Base-by-base conservation (phyloP, 2,329 filamentous ascomycete genomes). In the Penicillium brasilianum region DNA sequence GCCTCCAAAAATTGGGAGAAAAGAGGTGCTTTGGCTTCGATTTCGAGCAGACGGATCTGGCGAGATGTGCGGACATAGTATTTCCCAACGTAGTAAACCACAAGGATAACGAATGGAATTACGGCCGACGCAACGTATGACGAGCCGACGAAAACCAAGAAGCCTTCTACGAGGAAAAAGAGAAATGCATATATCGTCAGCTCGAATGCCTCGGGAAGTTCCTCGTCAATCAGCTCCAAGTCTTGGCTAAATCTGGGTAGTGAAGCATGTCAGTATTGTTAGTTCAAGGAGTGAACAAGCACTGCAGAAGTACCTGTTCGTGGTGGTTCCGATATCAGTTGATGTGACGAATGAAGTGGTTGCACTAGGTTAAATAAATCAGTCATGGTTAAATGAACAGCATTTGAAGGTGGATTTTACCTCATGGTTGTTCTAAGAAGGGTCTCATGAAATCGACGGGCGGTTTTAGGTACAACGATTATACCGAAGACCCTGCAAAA, bases 1-100 rank as follows among this genome's bases (percentile, higher is more conserved):
- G 81, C 82, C 58, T 86, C 84, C 9, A 79, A 72, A 62, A 85
- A 84, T 36, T 85, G 80, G 0, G 82, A 81, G 64, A 82, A 84
- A 0, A 85, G 73, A 0, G 82, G 81, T 0, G 78, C 77, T 57
- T 66, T 66, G 6, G 56, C 41, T 49, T 66, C 58, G 10, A 61
- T 66, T 20, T 66, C 63, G 20, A 59, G 82, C 81, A 25, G 78
- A 53, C 85, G 79, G 7, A 84, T 66, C 61, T 83, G 81, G 1
- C 81, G 76, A 6, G 80, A 81, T 8, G 82, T 83, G n/a, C 75
- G 77, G 3, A 83, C 76, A 61, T 84, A 84, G 67, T 79, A 77
- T 52, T 70, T 76, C 60, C 82, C 80, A 4, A 83, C 72, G 51
- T 73, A 60, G 59, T 77, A 81, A n/a, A 83, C 68, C 4, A 69